Percentiles rank a stretch among this genome's conserved stretches.
These are phyloP conservation scores for Lichtheimia ramosa DNA, from an alignment of 371 early-diverging fungal species.

Conservation along the genomic window DNA sequence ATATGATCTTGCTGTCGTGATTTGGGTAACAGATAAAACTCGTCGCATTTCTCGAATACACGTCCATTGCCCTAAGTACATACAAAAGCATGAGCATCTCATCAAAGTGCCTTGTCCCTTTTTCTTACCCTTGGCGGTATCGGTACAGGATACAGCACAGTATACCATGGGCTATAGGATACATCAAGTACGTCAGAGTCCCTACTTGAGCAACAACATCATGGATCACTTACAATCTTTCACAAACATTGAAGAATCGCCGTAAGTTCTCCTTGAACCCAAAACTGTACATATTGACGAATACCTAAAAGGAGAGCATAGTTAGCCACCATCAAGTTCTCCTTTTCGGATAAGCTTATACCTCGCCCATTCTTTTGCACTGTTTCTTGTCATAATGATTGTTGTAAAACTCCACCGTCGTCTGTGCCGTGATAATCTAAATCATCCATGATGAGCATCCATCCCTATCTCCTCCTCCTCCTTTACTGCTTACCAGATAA, in stretches of 20 bases:
- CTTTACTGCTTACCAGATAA: constrained; percentile 5
- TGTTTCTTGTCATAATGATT: constrained; percentile 54
- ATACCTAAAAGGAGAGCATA: constrained; percentile 20
- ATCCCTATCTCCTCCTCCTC: neutral
- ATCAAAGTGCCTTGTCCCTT: neutral
- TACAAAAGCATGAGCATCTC: neutral
- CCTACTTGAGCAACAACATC: neutral
- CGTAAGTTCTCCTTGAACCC: constrained; percentile 49
- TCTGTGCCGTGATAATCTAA: constrained; percentile 57
- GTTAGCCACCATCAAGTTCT: constrained; percentile 1
- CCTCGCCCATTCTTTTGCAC: constrained; percentile 53
- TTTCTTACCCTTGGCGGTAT: constrained; percentile 50
- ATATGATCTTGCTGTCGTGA: constrained; percentile 38
- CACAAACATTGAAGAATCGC: constrained; percentile 56
- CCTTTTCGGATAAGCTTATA: constrained; percentile 2
- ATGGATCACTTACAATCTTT: constrained; percentile 34
- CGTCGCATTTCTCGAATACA: constrained; percentile 49
- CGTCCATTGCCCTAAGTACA: constrained; percentile 37
- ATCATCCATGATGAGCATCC: neutral
- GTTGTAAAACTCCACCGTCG: constrained; percentile 65
- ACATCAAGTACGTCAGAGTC: no score
- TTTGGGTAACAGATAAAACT: constrained; percentile 42
- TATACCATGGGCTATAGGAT: constrained; percentile 52
- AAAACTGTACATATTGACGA: constrained; percentile 63
- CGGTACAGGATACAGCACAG: constrained; percentile 52